These are phyloP conservation scores for Solanum sejunctum DNA, from an alignment of 257 asterid species.

Conservation along the genomic window DNA sequence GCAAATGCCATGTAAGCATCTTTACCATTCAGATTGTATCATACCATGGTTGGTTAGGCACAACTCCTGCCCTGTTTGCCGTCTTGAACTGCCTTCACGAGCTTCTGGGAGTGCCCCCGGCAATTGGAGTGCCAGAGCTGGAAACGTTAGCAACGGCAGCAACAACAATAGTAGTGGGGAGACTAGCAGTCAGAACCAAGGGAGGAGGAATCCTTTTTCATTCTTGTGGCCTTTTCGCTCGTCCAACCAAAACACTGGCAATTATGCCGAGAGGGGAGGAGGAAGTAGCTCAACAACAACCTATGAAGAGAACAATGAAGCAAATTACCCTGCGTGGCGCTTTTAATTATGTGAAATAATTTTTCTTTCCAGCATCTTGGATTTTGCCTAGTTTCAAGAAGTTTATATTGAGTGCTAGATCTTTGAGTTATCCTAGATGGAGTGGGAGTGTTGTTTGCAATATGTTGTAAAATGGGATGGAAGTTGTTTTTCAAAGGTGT, in stretches of 20 bases:
- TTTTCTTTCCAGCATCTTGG: constrained; percentile 3
- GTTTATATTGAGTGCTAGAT: background rate
- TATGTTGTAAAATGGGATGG: background rate
- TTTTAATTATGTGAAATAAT: constrained; percentile 15
- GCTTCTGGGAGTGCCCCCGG: constrained; percentile 22
- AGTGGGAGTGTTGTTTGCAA: background rate
- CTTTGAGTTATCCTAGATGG: background rate
- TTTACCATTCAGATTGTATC: constrained; percentile 47
- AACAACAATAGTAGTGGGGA: constrained; percentile 27
- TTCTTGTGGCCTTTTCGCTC: constrained; percentile 61
- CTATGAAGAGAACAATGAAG: constrained; percentile 19
- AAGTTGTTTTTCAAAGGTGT: background rate
- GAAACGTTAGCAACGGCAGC: constrained; percentile 13
- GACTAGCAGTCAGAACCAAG: constrained; percentile 31
- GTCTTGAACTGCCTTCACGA: constrained; percentile 28
- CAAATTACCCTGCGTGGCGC: constrained; percentile 26
- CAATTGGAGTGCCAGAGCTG: constrained; percentile 19
- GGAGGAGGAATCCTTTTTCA: constrained; percentile 76
- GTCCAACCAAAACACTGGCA: constrained; percentile 29
- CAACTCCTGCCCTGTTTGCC: constrained; percentile 59
- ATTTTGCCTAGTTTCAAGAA: background rate
- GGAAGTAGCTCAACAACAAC: constrained; percentile 29
- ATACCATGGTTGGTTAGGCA: constrained; percentile 46
- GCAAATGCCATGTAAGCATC: constrained; percentile 47
- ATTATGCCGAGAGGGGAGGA: constrained; percentile 15